Evolutionary conservation across 2,329 filamentous ascomycete species (phyloP).

Genomic region (Triangularia verruculosa): DNA sequence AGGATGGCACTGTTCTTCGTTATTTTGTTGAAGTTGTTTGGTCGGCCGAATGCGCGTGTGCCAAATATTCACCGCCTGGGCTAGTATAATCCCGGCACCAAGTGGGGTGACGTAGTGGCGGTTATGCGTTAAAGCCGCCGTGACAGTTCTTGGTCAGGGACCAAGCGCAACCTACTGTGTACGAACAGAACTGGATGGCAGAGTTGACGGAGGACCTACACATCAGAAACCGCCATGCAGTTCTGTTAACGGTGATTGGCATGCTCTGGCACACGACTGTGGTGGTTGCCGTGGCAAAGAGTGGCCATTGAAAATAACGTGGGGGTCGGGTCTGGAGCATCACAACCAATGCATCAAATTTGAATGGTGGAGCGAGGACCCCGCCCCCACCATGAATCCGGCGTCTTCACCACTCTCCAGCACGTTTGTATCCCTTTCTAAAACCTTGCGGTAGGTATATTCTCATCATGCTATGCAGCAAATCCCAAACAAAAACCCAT

Average conservation of each 20-base stretch:
- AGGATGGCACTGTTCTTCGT: neutral
- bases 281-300: slow-evolving; percentile 8
- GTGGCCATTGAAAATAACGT: neutral
- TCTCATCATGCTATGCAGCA: neutral
- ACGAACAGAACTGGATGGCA: neutral
- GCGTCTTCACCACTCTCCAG: neutral
- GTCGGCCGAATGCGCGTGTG: neutral
- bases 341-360: neutral
- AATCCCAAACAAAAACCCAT: neutral
- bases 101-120: neutral
- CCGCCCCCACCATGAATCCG: neutral
- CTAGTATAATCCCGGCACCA: neutral
- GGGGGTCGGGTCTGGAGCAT: neutral
- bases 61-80: neutral
- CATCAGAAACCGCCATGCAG: no score
- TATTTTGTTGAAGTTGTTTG: neutral
- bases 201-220: neutral
- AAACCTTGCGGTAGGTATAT: neutral
- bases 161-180: neutral
- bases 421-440: no score
- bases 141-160: neutral
- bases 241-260: neutral
- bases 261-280: neutral
- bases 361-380: neutral
- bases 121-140: neutral